Evolutionary conservation across 192 early-diverging fungal species (phyloP), one percentile per base, ranked within the genome.

Genomic region (Dissophora ornata): DNA sequence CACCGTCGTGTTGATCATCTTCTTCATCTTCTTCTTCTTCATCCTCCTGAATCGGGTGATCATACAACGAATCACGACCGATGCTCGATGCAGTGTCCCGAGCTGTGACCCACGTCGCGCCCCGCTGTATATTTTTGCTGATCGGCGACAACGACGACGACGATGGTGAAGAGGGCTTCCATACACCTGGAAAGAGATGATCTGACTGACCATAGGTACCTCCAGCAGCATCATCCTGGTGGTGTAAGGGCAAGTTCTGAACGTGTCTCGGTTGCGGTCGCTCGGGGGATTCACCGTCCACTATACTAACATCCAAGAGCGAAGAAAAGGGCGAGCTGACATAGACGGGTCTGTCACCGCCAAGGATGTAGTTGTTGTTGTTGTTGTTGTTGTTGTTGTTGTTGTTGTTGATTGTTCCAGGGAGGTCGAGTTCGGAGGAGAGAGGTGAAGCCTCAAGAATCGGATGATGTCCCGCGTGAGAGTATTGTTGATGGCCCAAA

Each of bases 361-460:
- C n/a, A n/a, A n/a, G n/a, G n/a, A n/a, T n/a, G n/a, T n/a, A n/a
- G n/a, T n/a, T n/a, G n/a, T n/a, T n/a, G n/a, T n/a, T n/a, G n/a
- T n/a, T n/a, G n/a, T n/a, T n/a, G n/a, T n/a, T n/a, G n/a, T n/a
- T n/a, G n/a, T n/a, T n/a, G n/a, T n/a, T n/a, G n/a, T n/a, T n/a
- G n/a, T 15, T 16, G 13, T 38, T 38, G n/a, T 16, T 9, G 46
- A 47, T 64, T 12, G 62, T 49, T 10, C 50, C 57, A 7, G 63
- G 57, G 4, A 75, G 51, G 32, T 75, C 64, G 15, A 75, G 24
- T n/a, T 67, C 63, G 13, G 71, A 75, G 3, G 71, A 67, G 36
- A 75, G 42, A 12, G 71, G 71, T 9, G 71, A 75, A 25, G 57
- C 52, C 12, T 64, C 71, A 15, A 75, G 63, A 16, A 75, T 57